Evolutionary conservation across 805 yeast genomes (phyloP), one percentile per base, ranked within the genome.

Genomic region (Lipomyces orientalis): DNA sequence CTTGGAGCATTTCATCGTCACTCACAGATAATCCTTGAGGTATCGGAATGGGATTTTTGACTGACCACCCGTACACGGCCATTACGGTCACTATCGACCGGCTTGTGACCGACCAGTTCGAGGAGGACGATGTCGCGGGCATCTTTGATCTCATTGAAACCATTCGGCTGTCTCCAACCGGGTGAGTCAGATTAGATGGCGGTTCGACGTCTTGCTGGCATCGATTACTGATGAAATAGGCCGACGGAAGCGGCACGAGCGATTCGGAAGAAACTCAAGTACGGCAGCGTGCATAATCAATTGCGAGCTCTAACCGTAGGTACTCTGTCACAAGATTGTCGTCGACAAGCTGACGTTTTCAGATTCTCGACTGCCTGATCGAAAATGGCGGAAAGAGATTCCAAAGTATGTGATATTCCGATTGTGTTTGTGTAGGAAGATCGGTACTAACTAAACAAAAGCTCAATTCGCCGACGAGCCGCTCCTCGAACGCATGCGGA

Each of bases 181-280:
- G 79, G 78, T 76, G 51, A 14, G 78, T 58, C n/a, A n/a, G 19
- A 46, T 19, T 6, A 29, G 34, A 54, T 31, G 10, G 10, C 34
- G 33, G 8, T 31, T 19, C 8, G 4, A 16, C 12, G 37, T 19
- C 19, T 22, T 43, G 37, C 46, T 56, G 39, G 61, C 51, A 63
- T 70, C 64, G 16, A 14, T 31, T 19, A 19, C 55, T 54, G 31
- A 59, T 19, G 39, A 54, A 76, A 77, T 0, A 84, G 88, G 6
- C 81, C 88, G 60, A 78, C 82, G 43, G 99, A 95, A 77, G 94
- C 96, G 1, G 98, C 98, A 0, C 83, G 98, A 55, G 96, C 97
- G 0, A 80, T 95, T 29, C 84, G 99, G 61, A 95, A 95, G 82
- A 87, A 88, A 74, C 80, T 95, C 75, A 95, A 96, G 79, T 90